These are phyloP conservation scores for Sungouiozyma intestinalis DNA, from an alignment of 805 yeast genomes.

Conservation along the genomic window DNA sequence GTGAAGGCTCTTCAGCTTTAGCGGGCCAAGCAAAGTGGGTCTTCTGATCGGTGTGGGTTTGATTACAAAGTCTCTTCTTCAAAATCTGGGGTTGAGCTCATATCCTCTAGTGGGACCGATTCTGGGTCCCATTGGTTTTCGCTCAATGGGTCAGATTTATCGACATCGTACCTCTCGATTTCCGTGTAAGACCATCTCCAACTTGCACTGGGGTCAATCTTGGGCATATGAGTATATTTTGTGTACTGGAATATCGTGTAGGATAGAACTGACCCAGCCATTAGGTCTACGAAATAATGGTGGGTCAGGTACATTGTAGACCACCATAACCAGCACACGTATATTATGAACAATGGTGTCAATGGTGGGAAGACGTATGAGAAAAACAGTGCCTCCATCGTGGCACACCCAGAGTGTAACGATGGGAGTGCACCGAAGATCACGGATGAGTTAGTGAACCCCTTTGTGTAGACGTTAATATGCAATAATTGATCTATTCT, in stretches of 20 bases:
- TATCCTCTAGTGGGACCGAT: conserved; percentile 10
- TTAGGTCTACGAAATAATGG: conserved; percentile 87
- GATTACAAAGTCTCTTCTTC: background rate
- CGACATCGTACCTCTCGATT: conserved; percentile 28
- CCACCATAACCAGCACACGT: conserved; percentile 94
- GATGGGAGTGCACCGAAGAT: conserved; percentile 88
- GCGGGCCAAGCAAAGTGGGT: too few species aligned
- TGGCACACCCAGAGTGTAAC: conserved; percentile 89
- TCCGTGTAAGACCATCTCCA: conserved; percentile 60
- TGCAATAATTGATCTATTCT: conserved; percentile 76
- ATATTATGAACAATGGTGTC: conserved; percentile 55
- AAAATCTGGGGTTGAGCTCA: background rate
- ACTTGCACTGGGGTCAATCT: conserved; percentile 37
- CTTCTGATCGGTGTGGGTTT: too few species aligned
- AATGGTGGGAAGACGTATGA: conserved; percentile 69
- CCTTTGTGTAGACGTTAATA: conserved; percentile 69
- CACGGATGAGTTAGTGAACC: conserved; percentile 78
- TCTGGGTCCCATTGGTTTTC: conserved; percentile 23
- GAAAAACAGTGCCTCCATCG: conserved; percentile 83
- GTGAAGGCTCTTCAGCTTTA: too few species aligned
- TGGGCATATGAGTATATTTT: conserved; percentile 59
- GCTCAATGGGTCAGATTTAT: conserved; percentile 29
- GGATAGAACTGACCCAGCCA: conserved; percentile 79
- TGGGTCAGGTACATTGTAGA: conserved; percentile 95
- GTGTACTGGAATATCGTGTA: conserved; percentile 60